phyloP scores from a whole-genome alignment of 345 rosid genomes.

The rapeseed (Brassica napus) region Da-Ae NC_063449.1:32391001-32391500 shows the following conservation, averaged over 20 bases:
- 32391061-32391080: slow-evolving; percentile 73
- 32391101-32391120: slow-evolving; percentile 65
- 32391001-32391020: slow-evolving; percentile 66
- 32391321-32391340: slow-evolving; percentile 67
- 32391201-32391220: slow-evolving; percentile 75
- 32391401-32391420: slow-evolving; percentile 92
- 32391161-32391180: slow-evolving; percentile 89
- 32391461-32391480: slow-evolving; percentile 69
- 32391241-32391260: slow-evolving; percentile 61
- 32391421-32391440: slow-evolving; percentile 67
- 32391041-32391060: slow-evolving; percentile 96
- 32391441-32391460: slow-evolving; percentile 71
- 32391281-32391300: slow-evolving; percentile 41
- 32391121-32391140: slow-evolving; percentile 84
- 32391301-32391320: slow-evolving; percentile 62
- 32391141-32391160: slow-evolving; percentile 82
- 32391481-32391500: slow-evolving; percentile 62
- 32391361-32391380: slow-evolving; percentile 63
- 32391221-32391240: slow-evolving; percentile 70
- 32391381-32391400: slow-evolving; percentile 68
- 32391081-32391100: slow-evolving; percentile 71
- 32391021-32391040: slow-evolving; percentile 65
- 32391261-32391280: slow-evolving; percentile 68
- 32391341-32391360: slow-evolving; percentile 85
- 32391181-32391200: slow-evolving; percentile 71